A percentile compares a stretch with the other conserved stretches of the same genome.
Conservation (phyloP, 2,329 filamentous ascomycete genomes). For the Epichloe hybrida region DNA sequence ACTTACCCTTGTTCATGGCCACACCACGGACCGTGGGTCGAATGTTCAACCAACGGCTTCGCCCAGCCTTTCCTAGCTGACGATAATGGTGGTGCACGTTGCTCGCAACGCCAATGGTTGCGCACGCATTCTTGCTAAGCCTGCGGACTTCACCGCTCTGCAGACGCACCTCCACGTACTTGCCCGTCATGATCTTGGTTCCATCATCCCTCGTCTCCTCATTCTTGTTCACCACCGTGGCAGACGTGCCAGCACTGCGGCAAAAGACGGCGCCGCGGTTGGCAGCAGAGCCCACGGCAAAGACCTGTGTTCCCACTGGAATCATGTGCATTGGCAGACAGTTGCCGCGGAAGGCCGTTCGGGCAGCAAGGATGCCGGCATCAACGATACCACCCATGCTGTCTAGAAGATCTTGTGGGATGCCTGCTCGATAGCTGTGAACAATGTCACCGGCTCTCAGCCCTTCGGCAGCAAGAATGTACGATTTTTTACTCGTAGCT, state of each 20-base stretch:
- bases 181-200: constrained; percentile 49
- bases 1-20: constrained; percentile 88
- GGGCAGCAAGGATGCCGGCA: constrained; percentile 88
- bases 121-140: constrained; percentile 84
- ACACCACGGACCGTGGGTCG: constrained; percentile 91
- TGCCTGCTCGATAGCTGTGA: constrained; percentile 81
- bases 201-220: constrained; percentile 53
- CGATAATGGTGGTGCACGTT: constrained; percentile 84
- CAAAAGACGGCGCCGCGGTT: constrained; percentile 78
- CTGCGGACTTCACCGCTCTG: constrained; percentile 88
- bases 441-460: constrained; percentile 84
- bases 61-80: constrained; percentile 87
- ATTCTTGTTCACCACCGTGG: constrained; percentile 78
- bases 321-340: too few species aligned
- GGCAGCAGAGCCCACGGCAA: constrained; percentile 68
- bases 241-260: constrained; percentile 86
- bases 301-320: constrained; percentile 84
- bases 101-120: constrained; percentile 87
- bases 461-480: constrained; percentile 91
- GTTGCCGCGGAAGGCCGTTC: too few species aligned
- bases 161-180: constrained; percentile 71
- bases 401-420: constrained; percentile 72
- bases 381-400: constrained; percentile 90
- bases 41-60: constrained; percentile 86
- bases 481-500: constrained; percentile 62